Base-by-base conservation (phyloP, 2,329 filamentous ascomycete genomes). In the Fusarium caatingaense region DNA sequence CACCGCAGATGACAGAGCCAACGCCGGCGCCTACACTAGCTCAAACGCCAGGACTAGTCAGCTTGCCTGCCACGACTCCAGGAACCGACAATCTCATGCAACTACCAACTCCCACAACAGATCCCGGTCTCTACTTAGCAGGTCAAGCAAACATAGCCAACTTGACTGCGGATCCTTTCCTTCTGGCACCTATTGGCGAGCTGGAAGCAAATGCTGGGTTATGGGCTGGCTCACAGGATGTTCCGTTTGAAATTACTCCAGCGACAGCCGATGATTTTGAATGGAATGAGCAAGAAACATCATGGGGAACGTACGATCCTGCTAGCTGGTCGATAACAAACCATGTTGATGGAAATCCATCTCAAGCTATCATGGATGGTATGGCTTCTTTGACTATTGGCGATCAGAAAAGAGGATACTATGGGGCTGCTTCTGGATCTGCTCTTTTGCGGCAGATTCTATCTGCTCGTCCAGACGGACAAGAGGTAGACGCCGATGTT, bases 211-310 rank as follows among this genome's bases (percentile, higher is more conserved):
- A 20, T 4, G 49, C 49, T 44, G 64, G 64, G 3, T 25, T 56
- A 2, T 67, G 48, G 56, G 32, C 62, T 32, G 40, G 49, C 2
- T 41, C 56, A 2, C 64, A 66, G 42, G 64, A 56, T 8, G 41
- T 40, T 2, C 28, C 44, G 0, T 64, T 48, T 23, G 64, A 68
- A 28, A 44, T 48, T 10, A 1, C 45, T 18, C 53, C 44, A 15
- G 23, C 65, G 8, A 40, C 56, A n/a, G 59, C 64, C 3, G 64
- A 68, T n/a, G 53, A 65, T 12, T 68, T 68, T 4, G 64, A 68
- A 16, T 68, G 66, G 66, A 68, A 68, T 18, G 66, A 68, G 4
- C 66, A 68, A n/a, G 66, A 68, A 48, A 54, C 60, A 1, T 68
- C 66, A 10, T 58, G 66, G 66, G 53, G 64, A 2, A 64, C 59